Evolutionary conservation across 192 early-diverging fungal genomes (phyloP).

Genomic region (Linnemannia elongata): DNA sequence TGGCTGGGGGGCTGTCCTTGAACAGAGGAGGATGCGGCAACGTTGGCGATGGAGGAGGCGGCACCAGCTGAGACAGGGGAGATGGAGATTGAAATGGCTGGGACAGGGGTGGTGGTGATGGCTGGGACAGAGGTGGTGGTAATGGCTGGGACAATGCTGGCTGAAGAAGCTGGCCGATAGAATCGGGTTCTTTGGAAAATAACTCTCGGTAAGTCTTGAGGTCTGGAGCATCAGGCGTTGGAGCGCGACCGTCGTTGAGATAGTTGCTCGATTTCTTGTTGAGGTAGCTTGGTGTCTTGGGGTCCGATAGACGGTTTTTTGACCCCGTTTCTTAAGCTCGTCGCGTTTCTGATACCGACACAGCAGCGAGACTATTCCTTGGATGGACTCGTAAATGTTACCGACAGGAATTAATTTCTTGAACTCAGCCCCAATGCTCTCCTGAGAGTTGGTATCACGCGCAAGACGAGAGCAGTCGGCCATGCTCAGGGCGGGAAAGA

Average conservation of each 20-base stretch:
- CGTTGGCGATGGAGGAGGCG: too few species aligned
- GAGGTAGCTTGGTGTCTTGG: background rate
- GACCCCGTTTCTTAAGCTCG: background rate
- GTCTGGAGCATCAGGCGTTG: background rate
- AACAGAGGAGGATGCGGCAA: too few species aligned
- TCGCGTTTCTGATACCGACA: too few species aligned
- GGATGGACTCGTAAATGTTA: background rate
- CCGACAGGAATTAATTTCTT: background rate
- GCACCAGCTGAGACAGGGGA: too few species aligned
- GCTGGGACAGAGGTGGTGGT: too few species aligned
- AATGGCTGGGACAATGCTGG: background rate
- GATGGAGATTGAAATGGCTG: background rate
- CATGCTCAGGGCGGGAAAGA: background rate
- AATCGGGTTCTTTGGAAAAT: too few species aligned
- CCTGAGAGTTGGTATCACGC: constrained; percentile 5
- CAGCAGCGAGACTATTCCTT: background rate
- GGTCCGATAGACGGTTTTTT: background rate
- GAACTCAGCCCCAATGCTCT: constrained; percentile 11
- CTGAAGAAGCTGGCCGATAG: background rate
- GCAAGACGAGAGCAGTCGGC: background rate
- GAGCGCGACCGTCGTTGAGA: constrained; percentile 11
- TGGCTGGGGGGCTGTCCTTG: too few species aligned
- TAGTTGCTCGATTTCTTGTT: background rate
- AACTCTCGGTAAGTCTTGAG: too few species aligned
- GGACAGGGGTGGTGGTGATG: too few species aligned